A percentile compares a stretch with the other conserved stretches of the same genome.
Evolutionary conservation across 805 yeast species (phyloP).

Genomic region (Yarrowia deformans): DNA sequence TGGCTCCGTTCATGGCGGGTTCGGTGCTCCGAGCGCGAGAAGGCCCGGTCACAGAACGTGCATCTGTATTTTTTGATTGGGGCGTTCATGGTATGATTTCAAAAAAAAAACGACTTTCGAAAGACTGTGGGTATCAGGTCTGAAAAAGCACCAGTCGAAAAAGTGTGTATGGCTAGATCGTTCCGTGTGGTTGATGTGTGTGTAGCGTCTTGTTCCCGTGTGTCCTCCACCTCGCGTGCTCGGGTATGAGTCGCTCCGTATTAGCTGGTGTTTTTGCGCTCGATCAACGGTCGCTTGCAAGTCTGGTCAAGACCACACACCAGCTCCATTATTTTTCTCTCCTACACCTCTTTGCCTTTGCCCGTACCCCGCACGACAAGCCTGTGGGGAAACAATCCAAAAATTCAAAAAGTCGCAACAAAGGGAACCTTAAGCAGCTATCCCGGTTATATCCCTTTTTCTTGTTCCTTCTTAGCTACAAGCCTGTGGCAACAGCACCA

Average conservation of each 20-base stretch:
- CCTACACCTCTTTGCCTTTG: conserved; percentile 25
- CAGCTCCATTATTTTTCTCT: conserved; percentile 15
- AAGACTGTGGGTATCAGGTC: conserved; percentile 18
- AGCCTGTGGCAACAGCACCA: neutral
- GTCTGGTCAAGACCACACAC: conserved; percentile 12
- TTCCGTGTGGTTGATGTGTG: no score
- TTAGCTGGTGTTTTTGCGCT: conserved; percentile 4
- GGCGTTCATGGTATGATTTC: conserved; percentile 28
- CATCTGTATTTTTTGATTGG: conserved; percentile 70
- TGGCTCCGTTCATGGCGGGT: conserved; percentile 81
- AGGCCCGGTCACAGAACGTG: conserved; percentile 79
- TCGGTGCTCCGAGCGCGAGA: conserved; percentile 80
- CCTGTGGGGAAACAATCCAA: conserved; percentile 39
- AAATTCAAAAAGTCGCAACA: neutral
- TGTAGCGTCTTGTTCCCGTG: neutral
- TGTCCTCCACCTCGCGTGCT: conserved; percentile 28
- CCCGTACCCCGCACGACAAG: conserved; percentile 36
- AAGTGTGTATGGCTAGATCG: no score
- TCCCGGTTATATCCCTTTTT: conserved; percentile 30
- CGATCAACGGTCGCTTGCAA: conserved; percentile 13
- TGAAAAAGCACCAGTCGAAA: neutral
- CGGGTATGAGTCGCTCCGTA: conserved; percentile 23
- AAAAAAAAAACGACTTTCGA: neutral
- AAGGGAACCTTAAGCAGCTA: conserved; percentile 28
- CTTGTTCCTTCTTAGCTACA: neutral